Evolutionary conservation across 805 yeast species (phyloP).

Genomic region (Candida insectalens): DNA sequence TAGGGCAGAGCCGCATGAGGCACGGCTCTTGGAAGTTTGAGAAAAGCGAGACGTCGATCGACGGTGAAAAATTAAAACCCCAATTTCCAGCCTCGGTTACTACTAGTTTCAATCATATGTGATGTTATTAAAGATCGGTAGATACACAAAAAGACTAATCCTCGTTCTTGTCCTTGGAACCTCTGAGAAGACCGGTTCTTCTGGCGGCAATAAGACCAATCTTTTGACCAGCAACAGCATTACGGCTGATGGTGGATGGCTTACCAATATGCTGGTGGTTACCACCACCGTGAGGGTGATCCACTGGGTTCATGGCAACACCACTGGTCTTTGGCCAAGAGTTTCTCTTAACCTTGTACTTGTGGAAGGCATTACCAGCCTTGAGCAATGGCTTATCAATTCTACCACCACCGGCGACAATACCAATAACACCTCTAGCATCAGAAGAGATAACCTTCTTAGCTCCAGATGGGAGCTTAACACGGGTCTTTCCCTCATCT

Average conservation of each 20-base stretch:
- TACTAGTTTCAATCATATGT: too few relatives aligned
- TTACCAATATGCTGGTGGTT: slow-evolving; percentile 99
- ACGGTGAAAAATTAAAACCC: too few relatives aligned
- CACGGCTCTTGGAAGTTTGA: too few relatives aligned
- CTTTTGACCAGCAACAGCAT: slow-evolving; percentile 99
- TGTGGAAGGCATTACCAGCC: slow-evolving; percentile 99
- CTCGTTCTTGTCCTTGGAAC: slow-evolving; percentile 69
- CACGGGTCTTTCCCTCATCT: slow-evolving; percentile 98
- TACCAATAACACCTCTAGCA: slow-evolving; percentile 99
- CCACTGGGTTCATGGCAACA: slow-evolving; percentile 99
- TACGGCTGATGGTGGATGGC: slow-evolving; percentile 98
- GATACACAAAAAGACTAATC: slow-evolving; percentile 19
- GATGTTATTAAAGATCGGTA: too few relatives aligned
- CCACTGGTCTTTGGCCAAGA: slow-evolving; percentile 99
- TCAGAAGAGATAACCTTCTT: slow-evolving; percentile 92
- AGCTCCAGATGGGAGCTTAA: slow-evolving; percentile 98
- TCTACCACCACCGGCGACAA: slow-evolving; percentile 99
- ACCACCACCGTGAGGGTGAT: slow-evolving; percentile 99
- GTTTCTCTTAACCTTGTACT: slow-evolving; percentile 99
- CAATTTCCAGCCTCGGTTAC: too few relatives aligned
- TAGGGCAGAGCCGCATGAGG: too few relatives aligned
- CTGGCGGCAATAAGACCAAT: slow-evolving; percentile 99
- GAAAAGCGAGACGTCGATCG: too few relatives aligned
- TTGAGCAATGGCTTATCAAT: slow-evolving; percentile 98
- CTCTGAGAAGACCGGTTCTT: slow-evolving; percentile 99